Evolutionary conservation across 768 basidiomycete species (phyloP).

Genomic region (Suillus brevipes): DNA sequence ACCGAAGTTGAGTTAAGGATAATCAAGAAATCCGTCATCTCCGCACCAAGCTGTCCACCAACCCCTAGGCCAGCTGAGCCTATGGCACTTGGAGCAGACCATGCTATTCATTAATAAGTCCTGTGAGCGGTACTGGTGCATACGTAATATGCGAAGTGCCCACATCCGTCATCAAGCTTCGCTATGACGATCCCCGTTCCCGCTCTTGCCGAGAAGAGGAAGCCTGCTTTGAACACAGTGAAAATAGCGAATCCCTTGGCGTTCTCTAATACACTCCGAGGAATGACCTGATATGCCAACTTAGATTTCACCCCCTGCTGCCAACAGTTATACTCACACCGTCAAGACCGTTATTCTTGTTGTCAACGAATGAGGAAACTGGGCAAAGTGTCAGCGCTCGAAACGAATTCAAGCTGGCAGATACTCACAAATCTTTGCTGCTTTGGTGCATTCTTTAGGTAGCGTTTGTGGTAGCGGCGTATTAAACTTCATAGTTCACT

Average conservation of each 20-base stretch:
- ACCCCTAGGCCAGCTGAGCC: conserved; percentile 89
- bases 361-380: conserved; percentile 87
- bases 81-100: conserved; percentile 95
- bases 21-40: conserved; percentile 89
- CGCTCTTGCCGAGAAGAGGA: conserved; percentile 73
- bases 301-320: background rate
- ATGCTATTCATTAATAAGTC: conserved; percentile 46
- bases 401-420: background rate
- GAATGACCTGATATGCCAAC: conserved; percentile 45
- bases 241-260: conserved; percentile 88
- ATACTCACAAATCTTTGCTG: conserved; percentile 77
- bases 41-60: conserved; percentile 80
- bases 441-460: conserved; percentile 84
- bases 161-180: conserved; percentile 75
- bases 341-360: conserved; percentile 80
- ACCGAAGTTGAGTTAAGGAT: conserved; percentile 84
- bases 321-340: conserved; percentile 45
- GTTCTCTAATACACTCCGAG: conserved; percentile 52
- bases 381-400: conserved; percentile 11
- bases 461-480: conserved; percentile 55
- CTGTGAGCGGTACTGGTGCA: conserved; percentile 2
- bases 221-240: conserved; percentile 74
- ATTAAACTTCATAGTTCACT: conserved; percentile 45
- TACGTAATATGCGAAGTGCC: conserved; percentile 32
- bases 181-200: conserved; percentile 90